These are phyloP conservation scores for Trypanosoma platydactyli DNA, from an alignment of 208 protist genomes.

Conservation along the genomic window DNA sequence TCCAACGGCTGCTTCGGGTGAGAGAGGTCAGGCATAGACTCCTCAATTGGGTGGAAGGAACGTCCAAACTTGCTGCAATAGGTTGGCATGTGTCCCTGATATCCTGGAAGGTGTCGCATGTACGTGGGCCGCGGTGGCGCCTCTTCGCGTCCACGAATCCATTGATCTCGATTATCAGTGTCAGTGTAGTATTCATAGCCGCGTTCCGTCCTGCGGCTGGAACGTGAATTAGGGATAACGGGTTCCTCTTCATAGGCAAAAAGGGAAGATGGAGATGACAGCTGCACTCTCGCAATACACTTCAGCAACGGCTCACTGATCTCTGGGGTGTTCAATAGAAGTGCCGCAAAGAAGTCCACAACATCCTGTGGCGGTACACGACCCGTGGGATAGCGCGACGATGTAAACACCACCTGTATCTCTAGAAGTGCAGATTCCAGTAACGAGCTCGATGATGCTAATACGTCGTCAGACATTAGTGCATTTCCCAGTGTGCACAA, in stretches of 20 bases:
- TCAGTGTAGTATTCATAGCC: conserved; percentile 66
- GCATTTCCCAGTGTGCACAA: conserved; percentile 9
- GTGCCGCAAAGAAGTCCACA: conserved; percentile 37
- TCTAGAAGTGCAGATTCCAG: conserved; percentile 15
- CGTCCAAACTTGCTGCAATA: conserved; percentile 78
- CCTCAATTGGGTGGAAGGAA: conserved; percentile 89
- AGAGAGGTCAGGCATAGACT: conserved; percentile 73
- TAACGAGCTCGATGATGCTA: background rate
- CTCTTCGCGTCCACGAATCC: conserved; percentile 69
- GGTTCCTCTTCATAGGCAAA: no score
- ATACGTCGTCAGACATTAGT: background rate
- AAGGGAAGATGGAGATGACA: conserved; percentile 15
- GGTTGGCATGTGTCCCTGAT: conserved; percentile 79
- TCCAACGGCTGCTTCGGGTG: conserved; percentile 40
- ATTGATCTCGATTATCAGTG: conserved; percentile 74
- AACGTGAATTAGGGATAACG: background rate
- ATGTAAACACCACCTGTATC: conserved; percentile 35
- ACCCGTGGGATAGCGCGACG: conserved; percentile 37
- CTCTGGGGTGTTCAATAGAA: conserved; percentile 31
- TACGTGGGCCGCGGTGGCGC: conserved; percentile 53
- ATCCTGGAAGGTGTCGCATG: conserved; percentile 65
- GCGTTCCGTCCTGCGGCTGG: background rate
- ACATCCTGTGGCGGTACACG: conserved; percentile 36
- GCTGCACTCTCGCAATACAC: conserved; percentile 23
- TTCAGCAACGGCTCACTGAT: conserved; percentile 16